Conservation (phyloP, 495 filamentous ascomycete species). For the Lasiosphaeria miniovina region DNA sequence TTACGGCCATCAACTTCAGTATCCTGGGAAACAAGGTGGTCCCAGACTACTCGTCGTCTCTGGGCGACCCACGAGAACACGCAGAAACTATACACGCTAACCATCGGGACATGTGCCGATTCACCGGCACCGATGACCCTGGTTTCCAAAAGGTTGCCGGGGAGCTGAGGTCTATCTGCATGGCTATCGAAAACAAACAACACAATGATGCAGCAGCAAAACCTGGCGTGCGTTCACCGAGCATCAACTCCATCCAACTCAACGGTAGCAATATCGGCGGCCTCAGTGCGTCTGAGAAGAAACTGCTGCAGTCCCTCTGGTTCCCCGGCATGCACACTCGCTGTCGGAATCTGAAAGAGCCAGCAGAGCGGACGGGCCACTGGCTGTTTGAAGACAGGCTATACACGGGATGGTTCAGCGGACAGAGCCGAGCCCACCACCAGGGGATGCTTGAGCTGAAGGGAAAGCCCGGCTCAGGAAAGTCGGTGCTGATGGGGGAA, state of each 20-base stretch:
- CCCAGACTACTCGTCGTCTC: constrained; percentile 26
- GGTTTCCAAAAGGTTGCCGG: constrained; percentile 25
- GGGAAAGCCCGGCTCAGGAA: constrained; percentile 25
- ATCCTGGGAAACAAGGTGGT: constrained; percentile 25
- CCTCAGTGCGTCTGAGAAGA: neutral
- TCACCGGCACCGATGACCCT: constrained; percentile 19
- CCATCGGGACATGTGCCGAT: constrained; percentile 33
- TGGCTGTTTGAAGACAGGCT: constrained; percentile 8
- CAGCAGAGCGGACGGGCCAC: constrained; percentile 6
- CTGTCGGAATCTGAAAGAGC: neutral
- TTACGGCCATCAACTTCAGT: constrained; percentile 14
- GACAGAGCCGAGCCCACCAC: neutral
- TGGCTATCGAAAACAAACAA: neutral
- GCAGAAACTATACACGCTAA: constrained; percentile 25
- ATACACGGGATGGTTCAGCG: constrained; percentile 13
- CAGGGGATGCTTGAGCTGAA: constrained; percentile 21
- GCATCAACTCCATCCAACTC: neutral
- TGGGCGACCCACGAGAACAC: constrained; percentile 24
- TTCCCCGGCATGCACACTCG: constrained; percentile 6
- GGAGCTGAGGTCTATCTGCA: constrained; percentile 12
- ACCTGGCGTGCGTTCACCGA: neutral
- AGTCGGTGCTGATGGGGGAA: constrained; percentile 24
- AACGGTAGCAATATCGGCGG: neutral
- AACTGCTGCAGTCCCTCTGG: neutral
- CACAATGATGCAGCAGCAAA: neutral